Base-by-base conservation (phyloP, 2,329 filamentous ascomycete species). In the Colletotrichum orbiculare region DNA sequence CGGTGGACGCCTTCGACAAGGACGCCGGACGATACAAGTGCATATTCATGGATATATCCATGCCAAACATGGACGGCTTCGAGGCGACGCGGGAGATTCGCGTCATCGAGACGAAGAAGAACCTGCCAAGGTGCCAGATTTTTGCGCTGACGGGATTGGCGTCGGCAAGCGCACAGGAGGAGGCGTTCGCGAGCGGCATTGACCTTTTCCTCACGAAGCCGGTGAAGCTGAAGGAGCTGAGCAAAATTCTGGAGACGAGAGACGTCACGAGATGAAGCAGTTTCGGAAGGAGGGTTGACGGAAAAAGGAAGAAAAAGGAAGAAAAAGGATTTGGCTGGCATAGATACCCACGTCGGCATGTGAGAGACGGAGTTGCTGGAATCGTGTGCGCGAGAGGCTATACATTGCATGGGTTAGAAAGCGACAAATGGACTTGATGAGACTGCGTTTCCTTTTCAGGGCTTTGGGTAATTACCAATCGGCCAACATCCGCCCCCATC, bases 161-260 rank as follows among this genome's bases (percentile, higher is more conserved):
- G 0, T 84, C 83, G 13, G 75, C 78, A 1, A 78, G 78, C 17
- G 82, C 82, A 0, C 81, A 85, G 61, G 78, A 84, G 49, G 85
- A 87, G 63, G 85, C 85, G 0, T 80, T 83, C 54, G 81, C 79
- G 2, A 83, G 79, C 53, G 85, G 85, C 0, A 77, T 87, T 7
- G 83, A 87, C 64, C 60, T 86, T 8, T 87, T 86, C 57, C 68
- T 87, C 15, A 85, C 85, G 39, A 86, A 87, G 69, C 85, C 85
- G 0, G 82, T 87, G 0, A 73, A 76, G 6, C 64, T 83, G 17
- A 80, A 78, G 34, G 77, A 81, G 41, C 60, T 83, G 7, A 68
- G 60, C n/a, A 64, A 33, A 3, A 68, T 68, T 2, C 1, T 68
- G 11, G 57, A 50, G 25, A 58, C 45, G 0, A 63, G 46, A 8